phyloP scores from a whole-genome alignment of 2,329 filamentous ascomycete genomes.

The Daldinia sp. region DNA sequence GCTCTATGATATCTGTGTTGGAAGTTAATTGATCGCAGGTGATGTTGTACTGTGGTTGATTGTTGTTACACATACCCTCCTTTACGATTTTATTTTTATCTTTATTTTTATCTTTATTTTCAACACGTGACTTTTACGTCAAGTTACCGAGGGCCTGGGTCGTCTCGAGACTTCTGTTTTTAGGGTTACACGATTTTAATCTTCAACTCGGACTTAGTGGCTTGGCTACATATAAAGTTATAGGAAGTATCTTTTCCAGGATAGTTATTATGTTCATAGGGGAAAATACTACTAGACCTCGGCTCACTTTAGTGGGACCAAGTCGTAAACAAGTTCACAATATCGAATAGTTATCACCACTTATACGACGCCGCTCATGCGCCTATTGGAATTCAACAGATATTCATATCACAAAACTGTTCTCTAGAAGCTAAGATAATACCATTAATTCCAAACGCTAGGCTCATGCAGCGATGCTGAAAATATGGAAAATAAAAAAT shows the following conservation, averaged over 20 bases:
- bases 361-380: not conserved
- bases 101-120: too few species aligned
- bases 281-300: too few species aligned
- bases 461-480: constrained; percentile 23
- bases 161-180: too few species aligned
- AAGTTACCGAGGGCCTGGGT: too few species aligned
- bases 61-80: not conserved
- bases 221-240: too few species aligned
- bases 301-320: not conserved
- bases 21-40: not conserved
- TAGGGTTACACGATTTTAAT: too few species aligned
- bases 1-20: not conserved
- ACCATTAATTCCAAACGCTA: constrained; percentile 1
- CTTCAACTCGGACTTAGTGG: too few species aligned
- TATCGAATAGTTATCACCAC: not conserved
- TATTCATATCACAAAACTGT: not conserved
- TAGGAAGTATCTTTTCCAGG: too few species aligned
- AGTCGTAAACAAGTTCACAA: not conserved
- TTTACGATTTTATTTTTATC: not conserved
- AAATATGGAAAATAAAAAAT: not conserved
- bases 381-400: not conserved
- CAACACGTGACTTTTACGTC: not conserved
- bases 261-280: too few species aligned
- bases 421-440: not conserved
- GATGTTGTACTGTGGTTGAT: not conserved